These are phyloP conservation scores for Aspergillus tubingensis DNA, from an alignment of 2,329 filamentous ascomycete genomes.

Conservation along the genomic window DNA sequence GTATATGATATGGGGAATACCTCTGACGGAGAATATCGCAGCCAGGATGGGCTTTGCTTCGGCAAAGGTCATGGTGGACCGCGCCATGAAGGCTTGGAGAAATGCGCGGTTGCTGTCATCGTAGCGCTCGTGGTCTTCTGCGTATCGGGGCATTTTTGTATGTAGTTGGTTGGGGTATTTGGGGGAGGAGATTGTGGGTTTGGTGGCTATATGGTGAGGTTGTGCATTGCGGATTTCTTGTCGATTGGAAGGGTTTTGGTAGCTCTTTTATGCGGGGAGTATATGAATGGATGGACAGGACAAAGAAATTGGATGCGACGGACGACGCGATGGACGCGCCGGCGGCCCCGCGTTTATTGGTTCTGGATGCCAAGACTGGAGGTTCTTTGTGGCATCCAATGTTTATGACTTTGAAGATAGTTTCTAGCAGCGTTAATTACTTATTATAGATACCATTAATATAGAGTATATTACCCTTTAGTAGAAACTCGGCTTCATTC, in stretches of 20 bases:
- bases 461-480: no score
- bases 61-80: slow-evolving; percentile 72
- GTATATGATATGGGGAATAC: slow-evolving; percentile 30
- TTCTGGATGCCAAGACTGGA: slow-evolving; percentile 15
- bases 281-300: background rate
- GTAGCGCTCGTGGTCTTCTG: slow-evolving; percentile 43
- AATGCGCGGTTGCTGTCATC: slow-evolving; percentile 79
- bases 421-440: background rate
- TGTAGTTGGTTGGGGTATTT: background rate
- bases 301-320: slow-evolving; percentile 1
- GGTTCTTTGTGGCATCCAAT: background rate
- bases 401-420: no score
- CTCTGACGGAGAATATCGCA: slow-evolving; percentile 66
- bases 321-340: slow-evolving; percentile 18
- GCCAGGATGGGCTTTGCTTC: slow-evolving; percentile 75
- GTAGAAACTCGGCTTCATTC: no score
- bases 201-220: background rate
- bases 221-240: background rate
- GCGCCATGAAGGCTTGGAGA: slow-evolving; percentile 81
- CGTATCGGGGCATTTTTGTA: slow-evolving; percentile 6
- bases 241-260: background rate
- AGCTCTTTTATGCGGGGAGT: background rate
- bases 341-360: slow-evolving; percentile 2
- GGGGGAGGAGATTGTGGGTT: background rate
- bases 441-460: no score